phyloP scores from a whole-genome alignment of 371 early-diverging fungal species.

The Mucor racemosus region DNA sequence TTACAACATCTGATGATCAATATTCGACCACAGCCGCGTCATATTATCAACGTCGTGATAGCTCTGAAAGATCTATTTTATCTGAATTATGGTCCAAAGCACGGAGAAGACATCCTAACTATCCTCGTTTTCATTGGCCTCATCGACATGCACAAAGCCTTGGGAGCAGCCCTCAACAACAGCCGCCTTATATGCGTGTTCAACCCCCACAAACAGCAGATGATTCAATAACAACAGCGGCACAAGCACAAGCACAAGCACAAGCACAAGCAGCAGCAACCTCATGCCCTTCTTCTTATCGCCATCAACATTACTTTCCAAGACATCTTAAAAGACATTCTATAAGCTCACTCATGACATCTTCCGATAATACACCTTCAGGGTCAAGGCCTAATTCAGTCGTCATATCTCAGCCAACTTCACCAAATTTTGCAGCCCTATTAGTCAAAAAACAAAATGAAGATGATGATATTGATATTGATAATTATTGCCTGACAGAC shows the following conservation, averaged over 20 bases:
- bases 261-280: constrained; percentile 7
- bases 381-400: constrained; percentile 38
- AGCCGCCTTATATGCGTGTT: constrained; percentile 6
- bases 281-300: constrained; percentile 15
- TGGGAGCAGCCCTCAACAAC: background rate
- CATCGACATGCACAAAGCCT: constrained; percentile 3
- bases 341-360: constrained; percentile 27
- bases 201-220: background rate
- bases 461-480: constrained; percentile 33
- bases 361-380: constrained; percentile 26
- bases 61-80: constrained; percentile 33
- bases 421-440: constrained; percentile 33
- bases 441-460: constrained; percentile 24
- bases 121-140: constrained; percentile 36
- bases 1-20: constrained; percentile 35
- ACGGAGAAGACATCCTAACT: constrained; percentile 35
- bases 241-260: constrained; percentile 2
- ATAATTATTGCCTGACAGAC: constrained; percentile 28
- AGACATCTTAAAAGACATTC: constrained; percentile 33
- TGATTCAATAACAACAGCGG: constrained; percentile 22
- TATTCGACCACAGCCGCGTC: constrained; percentile 29
- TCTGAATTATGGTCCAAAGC: constrained; percentile 45
- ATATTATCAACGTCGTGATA: constrained; percentile 34
- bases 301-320: constrained; percentile 14
- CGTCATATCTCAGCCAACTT: constrained; percentile 37